These are phyloP conservation scores for Podospora pseudocomata DNA, from an alignment of 495 filamentous ascomycete genomes.

Conservation along the genomic window DNA sequence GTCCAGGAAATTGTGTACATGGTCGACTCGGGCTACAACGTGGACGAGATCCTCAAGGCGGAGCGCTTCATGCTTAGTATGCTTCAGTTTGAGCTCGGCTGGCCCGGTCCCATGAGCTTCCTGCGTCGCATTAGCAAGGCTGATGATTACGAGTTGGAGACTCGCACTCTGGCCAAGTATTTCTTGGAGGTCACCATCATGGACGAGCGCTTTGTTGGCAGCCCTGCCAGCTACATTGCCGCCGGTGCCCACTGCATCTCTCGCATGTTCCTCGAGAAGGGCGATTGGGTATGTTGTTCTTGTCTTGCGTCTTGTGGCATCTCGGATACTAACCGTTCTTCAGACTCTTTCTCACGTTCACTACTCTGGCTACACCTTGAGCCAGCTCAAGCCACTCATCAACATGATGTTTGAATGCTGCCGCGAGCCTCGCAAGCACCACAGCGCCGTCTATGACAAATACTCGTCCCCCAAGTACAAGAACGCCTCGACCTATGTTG, in stretches of 20 bases:
- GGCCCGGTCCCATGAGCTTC: slow-evolving; percentile 98
- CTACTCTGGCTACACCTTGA: slow-evolving; percentile 88
- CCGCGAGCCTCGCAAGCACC: slow-evolving; percentile 73
- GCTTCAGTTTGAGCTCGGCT: slow-evolving; percentile 91
- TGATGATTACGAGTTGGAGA: slow-evolving; percentile 95
- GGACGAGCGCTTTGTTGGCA: slow-evolving; percentile 95
- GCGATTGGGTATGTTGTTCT: slow-evolving; percentile 72
- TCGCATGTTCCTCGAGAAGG: slow-evolving; percentile 83
- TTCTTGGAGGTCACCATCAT: slow-evolving; percentile 95
- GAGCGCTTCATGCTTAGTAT: slow-evolving; percentile 97
- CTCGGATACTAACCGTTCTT: slow-evolving; percentile 27
- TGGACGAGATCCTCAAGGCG: slow-evolving; percentile 92
- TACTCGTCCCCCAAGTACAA: slow-evolving; percentile 82
- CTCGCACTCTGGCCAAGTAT: slow-evolving; percentile 93
- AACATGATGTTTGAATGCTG: slow-evolving; percentile 80
- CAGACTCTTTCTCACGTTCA: slow-evolving; percentile 79
- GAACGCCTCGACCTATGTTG: slow-evolving; percentile 73
- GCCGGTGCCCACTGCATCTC: slow-evolving; percentile 92
- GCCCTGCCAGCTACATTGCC: slow-evolving; percentile 81
- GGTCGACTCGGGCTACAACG: slow-evolving; percentile 86
- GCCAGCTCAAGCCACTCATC: slow-evolving; percentile 75
- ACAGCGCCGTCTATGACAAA: slow-evolving; percentile 84
- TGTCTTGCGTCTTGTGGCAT: background rate
- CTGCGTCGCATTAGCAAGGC: slow-evolving; percentile 95
- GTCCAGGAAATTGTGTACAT: slow-evolving; percentile 96